phyloP scores from a whole-genome alignment of 192 early-diverging fungal species.

The Powellomyces hirtus region DNA sequence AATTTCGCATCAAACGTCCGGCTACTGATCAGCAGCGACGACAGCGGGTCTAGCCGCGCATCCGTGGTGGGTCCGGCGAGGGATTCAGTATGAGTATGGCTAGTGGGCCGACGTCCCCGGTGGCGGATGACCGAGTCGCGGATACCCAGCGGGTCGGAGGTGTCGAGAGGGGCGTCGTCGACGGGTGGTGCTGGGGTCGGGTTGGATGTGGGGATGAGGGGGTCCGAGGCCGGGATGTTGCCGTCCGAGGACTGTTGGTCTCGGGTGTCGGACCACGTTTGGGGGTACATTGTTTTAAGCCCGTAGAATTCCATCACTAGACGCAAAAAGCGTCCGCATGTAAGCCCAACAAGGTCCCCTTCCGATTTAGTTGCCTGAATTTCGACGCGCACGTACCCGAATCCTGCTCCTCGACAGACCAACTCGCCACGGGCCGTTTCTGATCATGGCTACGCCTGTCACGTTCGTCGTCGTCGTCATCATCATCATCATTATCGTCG shows the following conservation, averaged over 20 bases:
- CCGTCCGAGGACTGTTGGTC: too few species aligned
- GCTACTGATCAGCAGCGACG: conserved; percentile 47
- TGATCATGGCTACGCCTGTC: background rate
- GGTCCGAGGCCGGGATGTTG: background rate
- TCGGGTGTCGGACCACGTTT: conserved; percentile 36
- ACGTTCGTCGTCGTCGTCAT: conserved; percentile 25
- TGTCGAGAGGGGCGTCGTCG: conserved; percentile 27
- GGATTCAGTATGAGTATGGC: too few species aligned
- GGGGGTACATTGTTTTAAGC: conserved; percentile 35
- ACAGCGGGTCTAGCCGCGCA: too few species aligned
- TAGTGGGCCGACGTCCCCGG: background rate
- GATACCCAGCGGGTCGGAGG: conserved; percentile 48
- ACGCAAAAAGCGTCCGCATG: background rate
- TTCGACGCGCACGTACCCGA: conserved; percentile 7
- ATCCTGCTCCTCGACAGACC: conserved; percentile 33
- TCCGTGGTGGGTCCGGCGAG: background rate
- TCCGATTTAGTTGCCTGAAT: background rate
- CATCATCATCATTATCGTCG: conserved; percentile 12
- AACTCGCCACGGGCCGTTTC: background rate
- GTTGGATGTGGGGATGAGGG: too few species aligned
- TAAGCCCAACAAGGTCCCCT: background rate
- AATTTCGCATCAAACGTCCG: conserved; percentile 64
- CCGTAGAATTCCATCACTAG: conserved; percentile 45
- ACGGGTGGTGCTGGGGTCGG: too few species aligned
- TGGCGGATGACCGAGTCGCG: conserved; percentile 23